phyloP scores from a whole-genome alignment of 2,329 filamentous ascomycete species.

The Alternaria brassicae region DNA sequence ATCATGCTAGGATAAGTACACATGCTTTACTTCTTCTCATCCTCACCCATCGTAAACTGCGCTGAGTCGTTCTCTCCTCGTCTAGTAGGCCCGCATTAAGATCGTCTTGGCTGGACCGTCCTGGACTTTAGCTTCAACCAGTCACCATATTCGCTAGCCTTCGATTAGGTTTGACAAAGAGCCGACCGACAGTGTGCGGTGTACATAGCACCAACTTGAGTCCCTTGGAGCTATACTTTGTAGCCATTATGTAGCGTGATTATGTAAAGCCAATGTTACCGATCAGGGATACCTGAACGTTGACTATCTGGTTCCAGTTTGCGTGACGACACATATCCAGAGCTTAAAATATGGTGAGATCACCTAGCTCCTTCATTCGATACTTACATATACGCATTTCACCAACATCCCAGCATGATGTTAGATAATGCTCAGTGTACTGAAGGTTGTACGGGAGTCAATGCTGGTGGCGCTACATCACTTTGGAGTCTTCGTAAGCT shows the following conservation, averaged over 20 bases:
- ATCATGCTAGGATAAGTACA: slow-evolving; percentile 7
- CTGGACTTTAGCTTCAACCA: not conserved
- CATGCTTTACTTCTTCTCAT: not conserved
- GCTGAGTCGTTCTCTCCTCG: not conserved
- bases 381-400: no score
- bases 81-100: not conserved
- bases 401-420: no score
- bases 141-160: not conserved
- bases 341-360: not conserved
- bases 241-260: not conserved
- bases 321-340: not conserved
- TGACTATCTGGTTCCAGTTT: not conserved
- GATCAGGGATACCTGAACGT: not conserved
- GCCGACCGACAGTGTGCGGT: not conserved
- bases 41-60: not conserved
- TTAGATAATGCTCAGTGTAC: no score
- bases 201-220: not conserved
- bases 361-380: not conserved
- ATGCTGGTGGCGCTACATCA: no score
- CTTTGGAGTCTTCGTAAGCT: no score
- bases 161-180: not conserved
- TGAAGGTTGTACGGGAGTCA: no score
- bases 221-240: not conserved
- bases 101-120: not conserved
- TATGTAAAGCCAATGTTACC: not conserved